Base-by-base conservation (phyloP, 225 moss, liverwort and hornwort genomes). In the Anthoceros angustus region DNA sequence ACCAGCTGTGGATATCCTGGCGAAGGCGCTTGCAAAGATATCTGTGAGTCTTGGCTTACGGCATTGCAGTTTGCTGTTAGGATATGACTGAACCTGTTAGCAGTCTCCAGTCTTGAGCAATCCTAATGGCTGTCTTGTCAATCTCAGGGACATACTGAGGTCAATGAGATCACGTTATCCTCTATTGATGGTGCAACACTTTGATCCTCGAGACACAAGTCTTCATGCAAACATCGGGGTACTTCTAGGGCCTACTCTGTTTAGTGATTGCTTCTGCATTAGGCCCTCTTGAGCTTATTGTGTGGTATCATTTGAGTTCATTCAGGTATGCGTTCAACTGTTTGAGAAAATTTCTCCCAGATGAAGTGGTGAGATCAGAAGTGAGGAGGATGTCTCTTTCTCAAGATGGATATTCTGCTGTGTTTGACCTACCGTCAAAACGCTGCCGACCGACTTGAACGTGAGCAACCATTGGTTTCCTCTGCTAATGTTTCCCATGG, bases 21-120 rank as follows among this genome's bases (percentile, higher is more conserved):
- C 95, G 0, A 98, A 89, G 73, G 95, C 95, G 25, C 79, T 98
- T 0, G 95, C 92, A 0, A 98, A 81, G 65, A 77, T 98, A 14
- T 80, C 88, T 21, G 83, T 79, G 72, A 82, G 82, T 71, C 7
- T 21, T 61, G 2, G 16, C 15, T 16, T 62, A 15, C 16, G 41
- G n/a, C 12, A 16, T 21, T 38, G 38, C 8, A 4, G 15, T 70
- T 5, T n/a, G 25, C 6, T 62, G 40, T 20, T 18, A 9, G 41
- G 40, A 42, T 61, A 11, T 23, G 20, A 25, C 10, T 43, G 10
- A 18, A 50, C 20, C 40, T 42, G 4, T 12, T 20, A 7, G 10
- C 9, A 20, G 41, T 63, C 42, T 16, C 9, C 42, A 18, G 8
- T 23, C 16, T 45, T 3, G 32, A 5, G 5, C 32, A n/a, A 64